phyloP scores from a whole-genome alignment of 1,139 yeast species.

The Debaryomyces coudertii region DNA sequence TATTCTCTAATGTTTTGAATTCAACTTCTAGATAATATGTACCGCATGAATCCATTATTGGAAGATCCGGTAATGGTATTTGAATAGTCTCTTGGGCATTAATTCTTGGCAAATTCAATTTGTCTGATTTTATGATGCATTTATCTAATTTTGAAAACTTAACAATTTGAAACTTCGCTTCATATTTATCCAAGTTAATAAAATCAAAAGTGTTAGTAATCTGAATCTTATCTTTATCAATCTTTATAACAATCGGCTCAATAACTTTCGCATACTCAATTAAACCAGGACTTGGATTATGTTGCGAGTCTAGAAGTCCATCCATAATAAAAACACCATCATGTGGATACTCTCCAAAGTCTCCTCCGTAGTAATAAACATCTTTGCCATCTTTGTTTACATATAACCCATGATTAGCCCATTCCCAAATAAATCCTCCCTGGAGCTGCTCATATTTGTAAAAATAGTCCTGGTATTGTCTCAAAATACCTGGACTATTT shows the following conservation, averaged over 20 bases:
- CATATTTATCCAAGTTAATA: conserved; percentile 13
- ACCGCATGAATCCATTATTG: not conserved
- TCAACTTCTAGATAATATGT: conserved; percentile 12
- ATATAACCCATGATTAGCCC: conserved; percentile 39
- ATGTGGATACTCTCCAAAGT: conserved; percentile 34
- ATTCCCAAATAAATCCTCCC: conserved; percentile 43
- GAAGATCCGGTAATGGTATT: conserved; percentile 9
- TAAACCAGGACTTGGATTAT: conserved; percentile 36
- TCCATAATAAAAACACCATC: conserved; percentile 41
- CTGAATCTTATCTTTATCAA: conserved; percentile 12
- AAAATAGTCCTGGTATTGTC: conserved; percentile 34
- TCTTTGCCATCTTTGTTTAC: conserved; percentile 17
- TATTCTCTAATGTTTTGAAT: conserved; percentile 11
- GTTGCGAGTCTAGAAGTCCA: conserved; percentile 33
- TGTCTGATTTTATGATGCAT: conserved; percentile 11
- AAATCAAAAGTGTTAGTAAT: conserved; percentile 20
- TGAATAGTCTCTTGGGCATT: conserved; percentile 5
- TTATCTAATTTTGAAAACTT: conserved; percentile 11
- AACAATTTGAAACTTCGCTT: conserved; percentile 6
- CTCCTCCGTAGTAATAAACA: conserved; percentile 37
- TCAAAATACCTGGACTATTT: conserved; percentile 37
- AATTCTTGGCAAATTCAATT: conserved; percentile 12
- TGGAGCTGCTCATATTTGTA: conserved; percentile 28
- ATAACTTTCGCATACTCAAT: conserved; percentile 30
- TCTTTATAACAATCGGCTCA: conserved; percentile 27